Conservation (phyloP, 2,329 filamentous ascomycete genomes). For the Pseudocercospora fijiensis region DNA sequence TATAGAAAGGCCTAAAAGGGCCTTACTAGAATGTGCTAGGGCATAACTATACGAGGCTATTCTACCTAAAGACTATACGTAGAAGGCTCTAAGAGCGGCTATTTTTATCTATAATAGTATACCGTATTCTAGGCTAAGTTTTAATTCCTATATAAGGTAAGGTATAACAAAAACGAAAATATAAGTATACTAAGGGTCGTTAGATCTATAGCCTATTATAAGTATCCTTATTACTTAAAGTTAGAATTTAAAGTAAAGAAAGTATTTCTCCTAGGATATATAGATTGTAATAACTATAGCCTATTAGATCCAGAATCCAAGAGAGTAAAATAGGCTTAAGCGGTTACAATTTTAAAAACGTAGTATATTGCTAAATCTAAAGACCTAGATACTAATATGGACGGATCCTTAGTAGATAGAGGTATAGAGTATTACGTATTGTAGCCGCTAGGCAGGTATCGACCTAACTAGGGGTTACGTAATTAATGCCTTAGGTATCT, state of each 20-base stretch:
- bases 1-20: no score
- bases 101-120: not conserved
- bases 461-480: no score
- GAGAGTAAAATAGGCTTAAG: not conserved
- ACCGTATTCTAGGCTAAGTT: not conserved
- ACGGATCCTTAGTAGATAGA: no score
- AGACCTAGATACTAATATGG: no score
- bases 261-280: constrained; percentile 4
- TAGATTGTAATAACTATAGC: constrained; percentile 4
- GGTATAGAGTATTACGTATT: no score
- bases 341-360: no score
- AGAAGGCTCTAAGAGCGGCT: not conserved
- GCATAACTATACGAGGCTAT: not conserved
- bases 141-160: not conserved
- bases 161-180: not conserved
- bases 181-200: not conserved
- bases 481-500: no score
- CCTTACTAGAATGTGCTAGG: not conserved
- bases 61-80: not conserved
- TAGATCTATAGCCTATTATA: constrained; percentile 5
- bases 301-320: constrained; percentile 7
- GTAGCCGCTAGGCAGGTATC: no score
- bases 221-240: not conserved
- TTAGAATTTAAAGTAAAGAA: not conserved
- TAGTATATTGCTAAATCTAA: no score